A percentile compares a stretch with the other conserved stretches of the same genome.
phyloP scores from a whole-genome alignment of 2,329 filamentous ascomycete species.

The Drechslerella dactyloides region DNA sequence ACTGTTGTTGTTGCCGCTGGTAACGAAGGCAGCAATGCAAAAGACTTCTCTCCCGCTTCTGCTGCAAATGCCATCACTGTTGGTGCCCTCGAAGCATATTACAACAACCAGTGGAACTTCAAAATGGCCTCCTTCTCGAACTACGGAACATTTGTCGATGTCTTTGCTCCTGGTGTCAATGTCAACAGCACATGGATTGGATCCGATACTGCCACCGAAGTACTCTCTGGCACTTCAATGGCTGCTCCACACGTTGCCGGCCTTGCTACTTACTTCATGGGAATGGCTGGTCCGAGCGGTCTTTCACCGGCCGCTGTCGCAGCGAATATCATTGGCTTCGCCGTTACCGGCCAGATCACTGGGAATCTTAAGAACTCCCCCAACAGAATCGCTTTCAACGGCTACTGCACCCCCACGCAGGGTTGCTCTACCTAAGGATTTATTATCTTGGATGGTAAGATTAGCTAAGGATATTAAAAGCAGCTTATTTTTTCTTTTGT shows the following conservation, averaged over 20 bases:
- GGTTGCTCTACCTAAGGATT: constrained; percentile 3
- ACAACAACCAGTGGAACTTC: constrained; percentile 56
- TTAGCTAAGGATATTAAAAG: not conserved
- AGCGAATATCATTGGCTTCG: not conserved
- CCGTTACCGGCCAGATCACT: not conserved
- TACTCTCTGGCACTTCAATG: constrained; percentile 62
- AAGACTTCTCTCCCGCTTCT: constrained; percentile 57
- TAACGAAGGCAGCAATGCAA: constrained; percentile 51
- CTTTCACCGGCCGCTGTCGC: not conserved
- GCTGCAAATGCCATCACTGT: constrained; percentile 58
- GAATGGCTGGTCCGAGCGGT: not conserved
- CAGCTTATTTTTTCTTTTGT: not conserved
- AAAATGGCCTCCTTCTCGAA: constrained; percentile 58
- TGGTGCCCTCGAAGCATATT: constrained; percentile 57
- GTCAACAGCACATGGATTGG: constrained; percentile 64
- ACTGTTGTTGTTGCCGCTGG: constrained; percentile 59
- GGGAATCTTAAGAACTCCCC: constrained; percentile 2
- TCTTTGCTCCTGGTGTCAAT: constrained; percentile 66
- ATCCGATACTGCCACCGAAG: constrained; percentile 61
- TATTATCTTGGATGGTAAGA: not conserved
- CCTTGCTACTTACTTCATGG: constrained; percentile 63
- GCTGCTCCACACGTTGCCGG: constrained; percentile 64
- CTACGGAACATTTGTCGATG: constrained; percentile 60
- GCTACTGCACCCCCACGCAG: not conserved
- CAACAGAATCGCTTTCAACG: constrained; percentile 7